Conservation (phyloP, 164 flowering plant species). For the Berberis vulgaris region DNA sequence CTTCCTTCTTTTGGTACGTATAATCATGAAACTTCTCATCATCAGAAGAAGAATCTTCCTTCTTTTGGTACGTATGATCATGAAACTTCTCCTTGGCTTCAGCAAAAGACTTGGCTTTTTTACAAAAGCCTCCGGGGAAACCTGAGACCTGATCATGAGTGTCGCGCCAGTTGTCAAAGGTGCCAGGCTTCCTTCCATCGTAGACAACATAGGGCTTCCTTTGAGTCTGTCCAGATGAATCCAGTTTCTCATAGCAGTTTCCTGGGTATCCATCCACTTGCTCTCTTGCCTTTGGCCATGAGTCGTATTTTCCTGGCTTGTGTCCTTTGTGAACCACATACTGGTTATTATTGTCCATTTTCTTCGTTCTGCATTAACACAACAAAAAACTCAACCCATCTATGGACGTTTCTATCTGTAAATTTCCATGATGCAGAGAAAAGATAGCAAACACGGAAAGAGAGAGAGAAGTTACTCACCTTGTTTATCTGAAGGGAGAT, state of each 20-base stretch:
- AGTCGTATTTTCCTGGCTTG: background rate
- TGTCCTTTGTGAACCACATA: background rate
- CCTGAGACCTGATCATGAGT: background rate
- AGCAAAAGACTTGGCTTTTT: background rate
- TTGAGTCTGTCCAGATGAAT: background rate
- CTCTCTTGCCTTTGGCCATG: background rate
- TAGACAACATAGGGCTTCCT: background rate
- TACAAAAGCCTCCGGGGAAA: background rate
- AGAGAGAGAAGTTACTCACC: too few species aligned
- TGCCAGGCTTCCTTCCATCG: background rate
- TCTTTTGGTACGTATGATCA: too few species aligned
- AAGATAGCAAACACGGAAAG: too few species aligned
- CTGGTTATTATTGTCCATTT: background rate
- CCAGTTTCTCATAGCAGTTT: conserved; percentile 5
- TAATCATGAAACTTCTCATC: too few species aligned
- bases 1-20: too few species aligned
- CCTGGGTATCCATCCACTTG: conserved; percentile 5
- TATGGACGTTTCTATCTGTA: too few species aligned
- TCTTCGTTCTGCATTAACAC: too few species aligned
- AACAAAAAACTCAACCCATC: too few species aligned
- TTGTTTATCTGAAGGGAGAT: too few species aligned
- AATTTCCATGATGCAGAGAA: too few species aligned
- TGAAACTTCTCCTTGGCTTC: background rate
- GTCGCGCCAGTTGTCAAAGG: background rate
- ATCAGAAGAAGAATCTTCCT: too few species aligned